Evolutionary conservation across 768 basidiomycete genomes (phyloP).

Genomic region (Hericium erinaceus): DNA sequence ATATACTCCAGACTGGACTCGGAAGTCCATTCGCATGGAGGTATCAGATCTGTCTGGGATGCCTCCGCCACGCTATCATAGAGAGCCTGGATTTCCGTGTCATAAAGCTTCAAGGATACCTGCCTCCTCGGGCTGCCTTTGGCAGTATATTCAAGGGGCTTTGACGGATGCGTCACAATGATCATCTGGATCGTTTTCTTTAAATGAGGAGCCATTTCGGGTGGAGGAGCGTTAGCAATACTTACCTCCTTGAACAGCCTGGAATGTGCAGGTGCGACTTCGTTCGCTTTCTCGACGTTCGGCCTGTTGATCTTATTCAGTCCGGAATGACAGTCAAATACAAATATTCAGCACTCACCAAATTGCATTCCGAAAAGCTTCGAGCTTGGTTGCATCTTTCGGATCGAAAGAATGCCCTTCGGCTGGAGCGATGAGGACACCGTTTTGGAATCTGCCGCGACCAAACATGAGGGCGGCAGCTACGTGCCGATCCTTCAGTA

Average conservation of each 20-base stretch:
- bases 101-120: conserved; percentile 3
- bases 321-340: background rate
- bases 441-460: conserved; percentile 5
- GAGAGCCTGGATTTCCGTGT: conserved; percentile 9
- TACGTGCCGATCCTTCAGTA: background rate
- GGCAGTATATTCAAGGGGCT: conserved; percentile 12
- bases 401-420: background rate
- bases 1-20: background rate
- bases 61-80: conserved; percentile 1
- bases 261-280: conserved; percentile 12
- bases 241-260: conserved; percentile 17
- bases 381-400: background rate
- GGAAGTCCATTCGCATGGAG: background rate
- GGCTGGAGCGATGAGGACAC: background rate
- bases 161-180: conserved; percentile 12
- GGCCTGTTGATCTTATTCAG: background rate
- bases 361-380: background rate
- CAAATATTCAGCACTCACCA: background rate
- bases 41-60: background rate
- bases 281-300: conserved; percentile 15
- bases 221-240: background rate
- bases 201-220: no score
- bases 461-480: background rate
- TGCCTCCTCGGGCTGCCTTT: conserved; percentile 14
- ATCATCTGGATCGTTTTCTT: conserved; percentile 9